phyloP scores from a whole-genome alignment of 441 rosid species.

The Arabidopsis lyrata region DNA sequence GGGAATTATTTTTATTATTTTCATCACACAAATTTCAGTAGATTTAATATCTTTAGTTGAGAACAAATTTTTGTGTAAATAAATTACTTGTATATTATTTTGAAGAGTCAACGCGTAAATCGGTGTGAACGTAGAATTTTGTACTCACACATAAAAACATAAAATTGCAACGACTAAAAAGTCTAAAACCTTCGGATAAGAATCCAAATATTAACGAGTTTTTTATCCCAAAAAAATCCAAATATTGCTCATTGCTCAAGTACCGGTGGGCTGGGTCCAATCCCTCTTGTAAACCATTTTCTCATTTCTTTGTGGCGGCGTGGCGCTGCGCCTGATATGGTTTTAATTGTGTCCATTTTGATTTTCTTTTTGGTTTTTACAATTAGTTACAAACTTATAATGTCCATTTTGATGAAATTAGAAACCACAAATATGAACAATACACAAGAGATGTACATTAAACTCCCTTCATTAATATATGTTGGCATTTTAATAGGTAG shows the following conservation, averaged over 20 bases:
- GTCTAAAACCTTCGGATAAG: no score
- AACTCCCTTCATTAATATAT: background rate
- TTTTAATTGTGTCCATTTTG: constrained; percentile 2
- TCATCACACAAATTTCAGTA: background rate
- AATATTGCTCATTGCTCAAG: background rate
- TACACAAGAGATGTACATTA: background rate
- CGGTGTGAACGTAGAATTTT: constrained; percentile 16
- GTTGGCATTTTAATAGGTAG: background rate
- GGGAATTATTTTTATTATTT: background rate
- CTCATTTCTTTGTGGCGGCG: constrained; percentile 23
- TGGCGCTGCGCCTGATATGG: constrained; percentile 9
- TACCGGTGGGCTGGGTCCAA: constrained; percentile 32
- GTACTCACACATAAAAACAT: background rate
- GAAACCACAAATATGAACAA: constrained; percentile 3
- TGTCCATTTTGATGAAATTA: constrained; percentile 1
- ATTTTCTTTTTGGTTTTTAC: no score
- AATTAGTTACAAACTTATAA: background rate
- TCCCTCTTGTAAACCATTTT: background rate
- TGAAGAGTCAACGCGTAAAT: constrained; percentile 16
- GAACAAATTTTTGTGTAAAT: background rate
- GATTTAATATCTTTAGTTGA: background rate
- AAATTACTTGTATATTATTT: no score
- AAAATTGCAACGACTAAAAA: no score
- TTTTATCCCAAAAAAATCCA: background rate
- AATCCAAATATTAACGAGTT: no score